Evolutionary conservation across 768 basidiomycete species (phyloP), one percentile per base, ranked within the genome.

Genomic region (Hydnomerulius pinastri): DNA sequence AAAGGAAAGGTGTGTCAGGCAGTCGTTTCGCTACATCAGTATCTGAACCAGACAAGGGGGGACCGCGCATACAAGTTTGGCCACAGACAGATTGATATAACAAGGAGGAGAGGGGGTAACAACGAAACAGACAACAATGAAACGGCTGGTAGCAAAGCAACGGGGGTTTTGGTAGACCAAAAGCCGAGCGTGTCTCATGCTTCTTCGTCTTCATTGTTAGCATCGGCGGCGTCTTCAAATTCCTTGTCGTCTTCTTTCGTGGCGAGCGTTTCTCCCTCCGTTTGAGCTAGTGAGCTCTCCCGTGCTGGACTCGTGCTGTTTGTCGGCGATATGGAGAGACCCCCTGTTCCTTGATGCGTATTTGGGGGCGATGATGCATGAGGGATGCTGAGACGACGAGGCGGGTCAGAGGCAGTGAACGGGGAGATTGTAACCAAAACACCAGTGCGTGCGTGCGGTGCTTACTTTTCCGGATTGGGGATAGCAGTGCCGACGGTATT

Each of bases 381-480:
- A 10, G 92, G 92, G 63, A 96, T 94, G 66, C 92, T 95, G 58
- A 46, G 36, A 21, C 29, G 20, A 42, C 39, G 20, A 44, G 27
- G 43, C 33, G 45, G 23, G 24, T 39, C 23, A 21, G n/a, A 24
- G 32, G 18, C 12, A 8, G 43, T 50, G n/a, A 55, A 43, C 28
- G 27, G 13, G n/a, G 32, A 18, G 23, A 12, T 15, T 24, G 28
- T 35, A 17, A 17, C n/a, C n/a, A n/a, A n/a, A n/a, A n/a, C n/a
- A n/a, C n/a, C n/a, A 27, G n/a, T 8, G 18, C 33, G n/a, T 6
- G 28, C 27, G 20, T 10, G 17, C 25, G 27, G 0, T 42, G 75
- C 90, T 55, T 65, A 96, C 94, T 91, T 92, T 73, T 98, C 92
- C 24, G 97, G 95, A 70, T 90, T 94, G n/a, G 97, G 96, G 58